These are phyloP conservation scores for Penicillium decumbens DNA, from an alignment of 2,329 filamentous ascomycete genomes.

Conservation along the genomic window DNA sequence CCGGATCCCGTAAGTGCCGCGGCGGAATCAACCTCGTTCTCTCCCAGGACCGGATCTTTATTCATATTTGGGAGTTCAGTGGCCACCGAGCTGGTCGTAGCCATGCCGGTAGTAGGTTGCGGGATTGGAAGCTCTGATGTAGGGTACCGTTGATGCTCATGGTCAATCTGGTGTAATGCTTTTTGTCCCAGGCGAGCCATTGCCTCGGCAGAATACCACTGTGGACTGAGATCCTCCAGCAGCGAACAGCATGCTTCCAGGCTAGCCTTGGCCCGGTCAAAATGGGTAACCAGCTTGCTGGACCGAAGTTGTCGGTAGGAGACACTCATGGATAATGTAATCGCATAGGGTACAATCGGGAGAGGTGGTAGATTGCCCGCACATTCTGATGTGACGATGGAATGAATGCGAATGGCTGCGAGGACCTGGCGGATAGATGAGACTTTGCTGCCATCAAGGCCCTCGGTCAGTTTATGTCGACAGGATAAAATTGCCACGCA, in stretches of 20 bases:
- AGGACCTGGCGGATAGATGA: slow-evolving; percentile 53
- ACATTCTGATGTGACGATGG: slow-evolving; percentile 47
- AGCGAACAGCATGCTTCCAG: slow-evolving; percentile 36
- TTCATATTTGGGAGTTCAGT: neutral
- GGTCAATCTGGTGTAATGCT: slow-evolving; percentile 32
- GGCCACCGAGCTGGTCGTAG: neutral
- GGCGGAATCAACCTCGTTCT: neutral
- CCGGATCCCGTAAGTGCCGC: neutral
- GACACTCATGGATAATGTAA: slow-evolving; percentile 53
- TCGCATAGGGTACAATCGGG: slow-evolving; percentile 53
- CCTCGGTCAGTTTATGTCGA: slow-evolving; percentile 39
- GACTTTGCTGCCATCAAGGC: slow-evolving; percentile 44
- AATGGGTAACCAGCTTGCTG: slow-evolving; percentile 44
- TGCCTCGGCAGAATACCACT: slow-evolving; percentile 41
- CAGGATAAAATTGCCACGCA: slow-evolving; percentile 55
- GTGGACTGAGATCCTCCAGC: slow-evolving; percentile 32
- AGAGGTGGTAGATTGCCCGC: slow-evolving; percentile 48
- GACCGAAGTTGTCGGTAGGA: slow-evolving; percentile 55
- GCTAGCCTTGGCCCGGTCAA: slow-evolving; percentile 33
- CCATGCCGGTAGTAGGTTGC: neutral
- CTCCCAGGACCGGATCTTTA: neutral
- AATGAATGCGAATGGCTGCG: slow-evolving; percentile 53
- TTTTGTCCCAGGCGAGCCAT: slow-evolving; percentile 41
- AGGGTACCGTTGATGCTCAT: slow-evolving; percentile 16
- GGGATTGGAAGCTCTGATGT: neutral